Evolutionary conservation across 306 rosid genomes (phyloP), one percentile per base, ranked within the genome.

Genomic region (Dalbergia oliveri): DNA sequence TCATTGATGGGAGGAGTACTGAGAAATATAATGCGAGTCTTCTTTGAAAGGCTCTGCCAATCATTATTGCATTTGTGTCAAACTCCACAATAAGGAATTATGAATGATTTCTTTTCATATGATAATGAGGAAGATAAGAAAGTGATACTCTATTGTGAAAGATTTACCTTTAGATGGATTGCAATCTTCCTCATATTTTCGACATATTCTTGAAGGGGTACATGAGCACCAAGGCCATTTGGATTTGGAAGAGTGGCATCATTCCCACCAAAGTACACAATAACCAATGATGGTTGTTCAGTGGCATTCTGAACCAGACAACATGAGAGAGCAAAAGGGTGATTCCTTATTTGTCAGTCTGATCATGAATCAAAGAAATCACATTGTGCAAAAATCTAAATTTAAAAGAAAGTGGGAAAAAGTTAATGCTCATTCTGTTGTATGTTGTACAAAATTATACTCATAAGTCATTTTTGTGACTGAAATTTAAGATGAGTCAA

Each of bases 181-280:
- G 80, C 88, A 75, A 91, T 89, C 75, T 84, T 91, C 65, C 66
- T 91, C 92, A 91, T 91, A 60, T 91, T 91, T 56, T 91, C 83
- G 1, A 71, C 16, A 51, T 88, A 89, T 68, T 91, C 97, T 7
- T 78, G 68, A 47, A 91, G 94, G 21, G 97, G 97, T 0, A 91
- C 91, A 60, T 83, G 89, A 43, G 79, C 41, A 56, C 83, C 87
- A 21, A 72, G 16, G 49, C 89, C 91, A 19, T 79, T 73, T 70
- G 90, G 86, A 74, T 83, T 82, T 9, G 92, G 86, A 18, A 5
- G 70, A 26, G 70, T 11, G 4, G 91, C 73, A 82, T 91, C 97
- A 65, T 89, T 91, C 0, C 94, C 97, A 8, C 97, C 97, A 39
- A 91, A 91, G 58, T 91, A 91, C 69, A 89, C 89, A 13, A 91